Base-by-base conservation (phyloP, 805 yeast genomes). In the Kazachstania taianensis region DNA sequence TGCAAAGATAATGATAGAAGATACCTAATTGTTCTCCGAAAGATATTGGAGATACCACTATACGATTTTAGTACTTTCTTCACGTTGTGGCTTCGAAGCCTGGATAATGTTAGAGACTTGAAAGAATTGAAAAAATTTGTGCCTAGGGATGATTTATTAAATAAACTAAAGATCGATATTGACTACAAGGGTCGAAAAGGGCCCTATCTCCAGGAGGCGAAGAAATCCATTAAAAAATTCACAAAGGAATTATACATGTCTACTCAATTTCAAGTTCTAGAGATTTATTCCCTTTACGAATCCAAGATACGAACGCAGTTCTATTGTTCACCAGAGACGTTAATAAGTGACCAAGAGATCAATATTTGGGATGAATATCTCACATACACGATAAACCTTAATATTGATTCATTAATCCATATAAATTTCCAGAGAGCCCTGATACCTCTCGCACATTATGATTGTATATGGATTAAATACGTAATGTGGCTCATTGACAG, bases 171-270 rank as follows among this genome's bases (percentile, higher is more conserved):
- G 30, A 41, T 53, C 4, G 47, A 51, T 26, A 28, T 44, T 3
- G 28, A 45, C 16, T 41, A 34, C 28, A 33, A 36, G 10, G 51
- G 53, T 4, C 50, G 62, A 39, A 45, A 44, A 27, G 62, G 62
- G 39, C 49, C 57, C 8, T 41, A 63, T 3, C 48, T 75, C 7
- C 36, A 41, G 5, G 61, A 57, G 14, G 48, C 63, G 7, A 55
- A 63, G 33, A 42, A 42, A 25, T 40, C 41, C 12, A 42, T 64
- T 14, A 49, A 39, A 28, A 51, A 56, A 32, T 41, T 46, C 24
- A 45, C 60, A 4, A 52, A 55, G 34, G 57, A 52, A 31, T 34
- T 53, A 13, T 59, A 56, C 38, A 42, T 49, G 48, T 55, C 47
- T 5, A 40, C 50, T 4, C 62, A 59, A 35, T 46, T 37, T 30